Conservation (phyloP, 441 rosid species). For the Bocquillonia castaneifolia region DNA sequence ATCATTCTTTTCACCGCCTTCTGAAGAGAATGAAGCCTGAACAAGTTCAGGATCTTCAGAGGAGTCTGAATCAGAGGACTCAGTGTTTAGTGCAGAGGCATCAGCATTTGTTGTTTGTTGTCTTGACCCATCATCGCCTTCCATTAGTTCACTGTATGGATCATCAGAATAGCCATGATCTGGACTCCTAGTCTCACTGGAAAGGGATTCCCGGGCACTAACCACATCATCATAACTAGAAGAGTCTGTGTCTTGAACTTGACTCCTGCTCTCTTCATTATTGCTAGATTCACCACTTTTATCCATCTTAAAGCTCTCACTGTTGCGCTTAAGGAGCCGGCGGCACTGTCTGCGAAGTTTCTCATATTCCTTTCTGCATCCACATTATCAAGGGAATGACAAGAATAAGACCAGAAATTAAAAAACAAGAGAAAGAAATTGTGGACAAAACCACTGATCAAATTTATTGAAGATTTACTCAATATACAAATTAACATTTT, state of each 20-base stretch:
- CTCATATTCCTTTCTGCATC: slow-evolving; percentile 75
- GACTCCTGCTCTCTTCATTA: slow-evolving; percentile 34
- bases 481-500: no score
- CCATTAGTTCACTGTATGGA: slow-evolving; percentile 46
- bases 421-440: neutral
- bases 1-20: slow-evolving; percentile 40
- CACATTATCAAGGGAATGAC: slow-evolving; percentile 16
- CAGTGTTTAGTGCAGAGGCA: slow-evolving; percentile 50
- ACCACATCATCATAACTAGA: slow-evolving; percentile 55
- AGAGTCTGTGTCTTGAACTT: slow-evolving; percentile 42
- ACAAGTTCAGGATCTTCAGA: slow-evolving; percentile 59
- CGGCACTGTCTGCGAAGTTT: slow-evolving; percentile 57
- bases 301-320: slow-evolving; percentile 34
- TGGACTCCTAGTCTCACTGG: slow-evolving; percentile 35
- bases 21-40: slow-evolving; percentile 42
- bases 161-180: slow-evolving; percentile 46
- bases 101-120: slow-evolving; percentile 36
- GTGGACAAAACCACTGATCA: no score
- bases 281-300: slow-evolving; percentile 27
- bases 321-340: slow-evolving; percentile 39
- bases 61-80: slow-evolving; percentile 63
- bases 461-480: no score
- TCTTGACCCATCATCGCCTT: slow-evolving; percentile 38
- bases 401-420: neutral
- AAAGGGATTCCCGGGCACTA: no score